Percentiles rank a stretch among this genome's conserved stretches.
phyloP scores from a whole-genome alignment of 805 yeast species.

The Diddensiella transvaalensis region DNA sequence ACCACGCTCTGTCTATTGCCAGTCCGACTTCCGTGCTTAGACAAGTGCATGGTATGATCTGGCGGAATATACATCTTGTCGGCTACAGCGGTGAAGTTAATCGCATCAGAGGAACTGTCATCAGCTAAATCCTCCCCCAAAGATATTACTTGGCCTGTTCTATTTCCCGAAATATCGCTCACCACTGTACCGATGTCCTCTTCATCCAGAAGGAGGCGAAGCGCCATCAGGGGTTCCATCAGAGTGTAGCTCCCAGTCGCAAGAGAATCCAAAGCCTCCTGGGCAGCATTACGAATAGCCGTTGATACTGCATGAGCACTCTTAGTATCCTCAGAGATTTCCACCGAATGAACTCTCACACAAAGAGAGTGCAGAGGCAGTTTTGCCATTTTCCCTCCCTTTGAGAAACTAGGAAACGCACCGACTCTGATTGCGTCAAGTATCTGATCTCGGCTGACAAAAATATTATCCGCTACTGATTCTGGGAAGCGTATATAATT shows the following conservation, averaged over 20 bases:
- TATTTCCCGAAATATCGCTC: conserved; percentile 74
- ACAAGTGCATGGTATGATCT: conserved; percentile 47
- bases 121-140: conserved; percentile 59
- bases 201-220: conserved; percentile 61
- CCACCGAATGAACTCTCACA: conserved; percentile 51
- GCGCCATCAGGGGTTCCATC: conserved; percentile 85
- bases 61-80: conserved; percentile 66
- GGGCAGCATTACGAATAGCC: conserved; percentile 45
- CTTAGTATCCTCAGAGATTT: conserved; percentile 49
- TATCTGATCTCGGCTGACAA: conserved; percentile 30
- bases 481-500: conserved; percentile 21
- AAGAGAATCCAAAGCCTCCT: conserved; percentile 35
- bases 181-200: conserved; percentile 77
- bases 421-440: conserved; percentile 29
- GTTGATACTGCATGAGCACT: conserved; percentile 41
- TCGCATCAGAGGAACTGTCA: conserved; percentile 31
- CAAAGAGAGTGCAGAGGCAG: conserved; percentile 59
- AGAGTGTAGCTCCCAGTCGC: conserved; percentile 42
- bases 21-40: conserved; percentile 42
- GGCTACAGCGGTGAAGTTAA: conserved; percentile 36
- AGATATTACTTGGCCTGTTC: conserved; percentile 70
- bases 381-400: conserved; percentile 40
- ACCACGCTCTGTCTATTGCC: conserved; percentile 39
- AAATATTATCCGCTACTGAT: conserved; percentile 24
- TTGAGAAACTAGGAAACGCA: conserved; percentile 40